Evolutionary conservation across 768 basidiomycete genomes (phyloP).

Genomic region (Suillus luteus): DNA sequence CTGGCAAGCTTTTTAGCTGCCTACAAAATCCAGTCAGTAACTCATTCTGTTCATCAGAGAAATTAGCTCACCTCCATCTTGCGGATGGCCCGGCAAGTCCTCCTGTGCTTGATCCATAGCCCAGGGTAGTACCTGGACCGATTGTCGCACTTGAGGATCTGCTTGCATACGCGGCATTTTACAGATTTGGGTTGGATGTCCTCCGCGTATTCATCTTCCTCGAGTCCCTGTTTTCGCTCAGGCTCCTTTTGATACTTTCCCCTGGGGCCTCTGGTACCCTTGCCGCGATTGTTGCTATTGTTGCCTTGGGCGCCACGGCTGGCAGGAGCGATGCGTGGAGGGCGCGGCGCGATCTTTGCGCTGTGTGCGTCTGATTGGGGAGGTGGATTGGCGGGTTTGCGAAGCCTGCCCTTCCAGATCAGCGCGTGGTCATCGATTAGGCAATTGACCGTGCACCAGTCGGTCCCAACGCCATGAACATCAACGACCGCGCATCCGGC

Average conservation of each 20-base stretch:
- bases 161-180: too few species aligned
- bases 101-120: conserved; percentile 35
- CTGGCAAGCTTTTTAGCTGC: too few species aligned
- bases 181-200: conserved; percentile 28
- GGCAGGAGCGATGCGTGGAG: too few species aligned
- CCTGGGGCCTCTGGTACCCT: background rate
- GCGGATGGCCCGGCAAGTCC: conserved; percentile 29
- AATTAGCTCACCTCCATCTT: conserved; percentile 28
- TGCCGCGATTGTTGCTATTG: background rate
- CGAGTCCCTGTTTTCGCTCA: conserved; percentile 28
- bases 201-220: conserved; percentile 31
- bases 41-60: background rate
- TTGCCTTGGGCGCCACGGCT: background rate
- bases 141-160: conserved; percentile 31
- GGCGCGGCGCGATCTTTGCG: too few species aligned
- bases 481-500: conserved; percentile 23
- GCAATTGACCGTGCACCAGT: conserved; percentile 29
- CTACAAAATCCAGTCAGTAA: conserved; percentile 20
- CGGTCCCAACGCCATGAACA: conserved; percentile 25
- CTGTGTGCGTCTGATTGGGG: background rate
- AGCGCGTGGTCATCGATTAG: conserved; percentile 29
- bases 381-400: background rate
- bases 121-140: conserved; percentile 38
- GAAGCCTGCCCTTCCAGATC: conserved; percentile 18
- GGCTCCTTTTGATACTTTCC: conserved; percentile 20